phyloP scores from a whole-genome alignment of 2,329 filamentous ascomycete genomes.

The Colletotrichum limetticola region DNA sequence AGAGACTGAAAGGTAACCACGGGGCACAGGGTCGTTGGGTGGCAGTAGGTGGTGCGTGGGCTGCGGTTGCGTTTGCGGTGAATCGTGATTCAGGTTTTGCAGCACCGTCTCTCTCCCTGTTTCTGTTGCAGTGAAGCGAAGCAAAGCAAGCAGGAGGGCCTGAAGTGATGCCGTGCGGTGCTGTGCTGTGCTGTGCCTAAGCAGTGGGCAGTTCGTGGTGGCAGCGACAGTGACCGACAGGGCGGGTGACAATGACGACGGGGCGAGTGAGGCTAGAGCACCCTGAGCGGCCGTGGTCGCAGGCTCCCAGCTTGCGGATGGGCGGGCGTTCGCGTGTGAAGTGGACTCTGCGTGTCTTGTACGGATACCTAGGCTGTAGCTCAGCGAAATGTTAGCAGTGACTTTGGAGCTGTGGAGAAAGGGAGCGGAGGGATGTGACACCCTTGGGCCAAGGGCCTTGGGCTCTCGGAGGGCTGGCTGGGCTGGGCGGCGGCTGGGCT shows the following conservation, averaged over 20 bases:
- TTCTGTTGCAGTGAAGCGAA: neutral
- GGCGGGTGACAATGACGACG: conserved; percentile 15
- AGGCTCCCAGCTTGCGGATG: neutral
- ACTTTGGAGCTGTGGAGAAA: neutral
- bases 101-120: neutral
- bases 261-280: neutral
- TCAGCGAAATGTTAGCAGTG: no score
- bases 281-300: neutral
- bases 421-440: neutral
- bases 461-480: neutral
- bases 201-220: neutral
- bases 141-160: neutral
- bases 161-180: neutral
- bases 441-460: neutral
- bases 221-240: neutral
- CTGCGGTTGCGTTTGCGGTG: neutral
- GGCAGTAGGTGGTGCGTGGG: neutral
- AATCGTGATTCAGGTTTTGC: neutral
- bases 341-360: no score
- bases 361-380: no score
- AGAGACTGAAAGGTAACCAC: no score
- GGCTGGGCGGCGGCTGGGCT: conserved; percentile 10
- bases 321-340: no score
- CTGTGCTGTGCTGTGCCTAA: no score
- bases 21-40: neutral